Evolutionary conservation across 257 asterid genomes (phyloP), one percentile per base, ranked within the genome.

Genomic region (Petunia secreta): DNA sequence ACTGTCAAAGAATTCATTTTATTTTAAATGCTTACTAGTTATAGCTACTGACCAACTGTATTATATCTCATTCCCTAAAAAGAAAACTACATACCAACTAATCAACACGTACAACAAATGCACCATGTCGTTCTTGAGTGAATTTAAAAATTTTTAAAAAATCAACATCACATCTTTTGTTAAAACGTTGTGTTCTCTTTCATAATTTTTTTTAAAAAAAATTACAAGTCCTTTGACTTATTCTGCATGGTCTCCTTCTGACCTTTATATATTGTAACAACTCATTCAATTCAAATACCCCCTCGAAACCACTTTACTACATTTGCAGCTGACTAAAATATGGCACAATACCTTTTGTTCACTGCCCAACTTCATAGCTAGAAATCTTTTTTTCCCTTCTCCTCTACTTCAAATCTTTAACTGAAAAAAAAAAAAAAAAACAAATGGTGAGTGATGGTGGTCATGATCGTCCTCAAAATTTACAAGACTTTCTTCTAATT

Each of bases 401-500:
- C 11, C 41, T 69, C 4, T 16, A 9, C 2, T 46, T 46, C 58
- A 44, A 25, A 25, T 25, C 25, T 25, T 25, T 25, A 25, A 25
- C 25, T 25, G 25, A 25, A 25, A 25, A 25, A 25, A 25, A 25
- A 25, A 25, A 25, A 25, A 25, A 25, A 25, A 25, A 1, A 10
- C 5, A 48, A 5, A 71, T 50, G 62, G 34, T 71, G 34, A 71
- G 7, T 71, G 77, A 71, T 71, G 76, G 44, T 53, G 60, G 77
- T 6, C 80, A 41, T 74, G 79, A 80, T 14, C 57, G 75, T 71
- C 78, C 79, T 41, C 85, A 50, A 34, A 48, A 50, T 50, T 34
- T 87, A 53, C 83, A 84, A 39, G 77, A 75, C 46, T 63, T 58
- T 63, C 85, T 83, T 38, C 76, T 85, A 73, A 81, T 87, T 10